These are phyloP conservation scores for Cyclotella cryptica DNA, from an alignment of 108 stramenopile genomes.

Conservation along the genomic window DNA sequence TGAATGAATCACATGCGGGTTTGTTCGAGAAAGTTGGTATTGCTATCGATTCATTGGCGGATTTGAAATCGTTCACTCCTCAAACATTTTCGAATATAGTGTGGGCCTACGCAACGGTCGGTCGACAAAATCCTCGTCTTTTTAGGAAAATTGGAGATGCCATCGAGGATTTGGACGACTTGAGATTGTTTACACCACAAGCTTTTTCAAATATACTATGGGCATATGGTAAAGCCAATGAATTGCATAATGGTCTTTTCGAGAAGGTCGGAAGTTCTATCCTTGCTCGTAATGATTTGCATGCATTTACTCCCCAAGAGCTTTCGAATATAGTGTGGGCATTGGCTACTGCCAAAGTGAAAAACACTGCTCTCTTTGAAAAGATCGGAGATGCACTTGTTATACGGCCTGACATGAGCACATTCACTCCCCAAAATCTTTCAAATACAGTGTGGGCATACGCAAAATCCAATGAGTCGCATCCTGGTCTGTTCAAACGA, in stretches of 20 bases:
- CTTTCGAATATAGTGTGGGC: constrained; percentile 7
- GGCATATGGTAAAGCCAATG: constrained; percentile 21
- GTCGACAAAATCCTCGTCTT: not conserved
- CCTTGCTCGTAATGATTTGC: not conserved
- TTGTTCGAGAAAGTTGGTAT: not conserved
- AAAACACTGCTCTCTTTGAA: not conserved
- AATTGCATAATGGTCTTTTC: not conserved
- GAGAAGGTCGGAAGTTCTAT: not conserved
- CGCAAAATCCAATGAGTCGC: not conserved
- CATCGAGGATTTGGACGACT: not conserved
- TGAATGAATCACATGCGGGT: not conserved
- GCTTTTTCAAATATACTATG: constrained; percentile 17
- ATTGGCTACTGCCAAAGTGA: not conserved
- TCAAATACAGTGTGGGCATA: constrained; percentile 6
- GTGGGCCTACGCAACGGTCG: constrained; percentile 21
- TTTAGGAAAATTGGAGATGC: constrained; percentile 11
- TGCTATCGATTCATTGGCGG: not conserved
- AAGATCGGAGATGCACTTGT: not conserved
- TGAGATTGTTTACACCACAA: constrained; percentile 17
- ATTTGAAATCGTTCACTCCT: not conserved
- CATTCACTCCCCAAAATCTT: constrained; percentile 25
- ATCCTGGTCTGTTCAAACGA: constrained; percentile 10
- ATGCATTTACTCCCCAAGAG: not conserved
- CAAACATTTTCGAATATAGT: constrained; percentile 15
- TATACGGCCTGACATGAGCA: not conserved